Percentiles rank a stretch among this genome's conserved stretches.
phyloP scores from a whole-genome alignment of 192 early-diverging fungal genomes.

The Coemansia sp. region DNA sequence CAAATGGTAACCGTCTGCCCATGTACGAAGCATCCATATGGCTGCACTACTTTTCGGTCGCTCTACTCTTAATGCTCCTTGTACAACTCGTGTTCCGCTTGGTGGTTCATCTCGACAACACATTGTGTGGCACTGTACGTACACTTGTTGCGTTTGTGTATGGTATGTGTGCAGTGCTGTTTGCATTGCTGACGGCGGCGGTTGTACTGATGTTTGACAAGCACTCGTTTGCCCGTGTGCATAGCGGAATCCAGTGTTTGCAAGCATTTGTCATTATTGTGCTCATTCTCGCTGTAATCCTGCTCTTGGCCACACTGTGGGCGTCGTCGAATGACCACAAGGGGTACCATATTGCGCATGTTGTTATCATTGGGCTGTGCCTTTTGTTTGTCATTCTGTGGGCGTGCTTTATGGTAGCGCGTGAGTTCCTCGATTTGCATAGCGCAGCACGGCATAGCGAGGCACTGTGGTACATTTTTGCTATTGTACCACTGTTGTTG shows the following conservation, averaged over 20 bases:
- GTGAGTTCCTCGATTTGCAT: slow-evolving; percentile 39
- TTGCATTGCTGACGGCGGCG: slow-evolving; percentile 37
- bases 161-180: slow-evolving; percentile 18
- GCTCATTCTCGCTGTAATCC: slow-evolving; percentile 31
- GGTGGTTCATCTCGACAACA: slow-evolving; percentile 47
- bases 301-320: slow-evolving; percentile 28
- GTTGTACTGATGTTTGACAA: slow-evolving; percentile 51
- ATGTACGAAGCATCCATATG: slow-evolving; percentile 50
- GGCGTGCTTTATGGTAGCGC: slow-evolving; percentile 47
- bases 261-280: slow-evolving; percentile 46
- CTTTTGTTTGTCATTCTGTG: slow-evolving; percentile 35
- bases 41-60: slow-evolving; percentile 51
- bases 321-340: slow-evolving; percentile 37
- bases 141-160: slow-evolving; percentile 43
- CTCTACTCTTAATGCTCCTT: slow-evolving; percentile 30
- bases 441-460: slow-evolving; percentile 44
- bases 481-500: slow-evolving; percentile 43
- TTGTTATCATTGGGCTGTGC: slow-evolving; percentile 41
- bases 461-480: slow-evolving; percentile 52
- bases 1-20: slow-evolving; percentile 22
- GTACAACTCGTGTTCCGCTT: slow-evolving; percentile 48
- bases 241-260: slow-evolving; percentile 42
- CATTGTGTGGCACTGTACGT: slow-evolving; percentile 30
- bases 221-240: slow-evolving; percentile 30
- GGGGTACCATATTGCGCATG: slow-evolving; percentile 45